Evolutionary conservation across 805 yeast species (phyloP).

Genomic region (Limtongia smithiae): DNA sequence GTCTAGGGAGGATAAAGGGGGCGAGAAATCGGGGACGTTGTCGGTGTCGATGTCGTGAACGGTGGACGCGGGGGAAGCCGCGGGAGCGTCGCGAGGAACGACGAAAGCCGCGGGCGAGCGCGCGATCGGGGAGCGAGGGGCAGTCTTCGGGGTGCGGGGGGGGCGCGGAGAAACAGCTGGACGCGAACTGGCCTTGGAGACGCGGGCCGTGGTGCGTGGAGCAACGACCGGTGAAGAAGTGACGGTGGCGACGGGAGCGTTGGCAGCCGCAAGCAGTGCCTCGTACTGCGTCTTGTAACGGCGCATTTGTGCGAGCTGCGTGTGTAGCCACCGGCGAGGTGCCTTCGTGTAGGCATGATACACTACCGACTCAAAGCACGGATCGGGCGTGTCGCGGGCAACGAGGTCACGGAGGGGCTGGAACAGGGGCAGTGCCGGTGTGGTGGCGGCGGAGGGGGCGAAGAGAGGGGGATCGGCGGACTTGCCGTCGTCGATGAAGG

Average conservation of each 20-base stretch:
- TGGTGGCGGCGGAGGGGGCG: slow-evolving; percentile 3
- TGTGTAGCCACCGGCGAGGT: slow-evolving; percentile 23
- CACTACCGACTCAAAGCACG: slow-evolving; percentile 15
- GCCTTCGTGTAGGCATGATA: slow-evolving; percentile 16
- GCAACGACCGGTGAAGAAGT: slow-evolving; percentile 6
- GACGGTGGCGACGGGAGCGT: neutral
- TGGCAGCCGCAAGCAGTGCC: slow-evolving; percentile 5
- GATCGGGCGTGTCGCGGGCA: slow-evolving; percentile 1
- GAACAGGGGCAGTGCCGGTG: slow-evolving; percentile 11
- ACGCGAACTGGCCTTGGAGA: neutral
- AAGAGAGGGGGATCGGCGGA: slow-evolving; percentile 7
- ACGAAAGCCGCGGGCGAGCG: neutral
- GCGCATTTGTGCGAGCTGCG: slow-evolving; percentile 15
- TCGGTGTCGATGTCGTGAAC: slow-evolving; percentile 41
- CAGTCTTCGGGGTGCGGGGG: neutral
- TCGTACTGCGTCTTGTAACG: slow-evolving; percentile 16
- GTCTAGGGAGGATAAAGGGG: slow-evolving; percentile 29
- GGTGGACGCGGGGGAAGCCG: slow-evolving; percentile 27
- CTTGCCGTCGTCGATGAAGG: slow-evolving; percentile 9
- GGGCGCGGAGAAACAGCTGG: neutral
- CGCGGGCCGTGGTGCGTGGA: neutral
- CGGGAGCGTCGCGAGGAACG: neutral
- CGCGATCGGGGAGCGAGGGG: slow-evolving; percentile 2
- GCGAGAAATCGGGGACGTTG: slow-evolving; percentile 34
- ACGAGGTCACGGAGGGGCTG: slow-evolving; percentile 23